Percentiles rank a stretch among this genome's conserved stretches.
phyloP scores from a whole-genome alignment of 352 stramenopile species.

The Elongisporangium undulatum region DNA sequence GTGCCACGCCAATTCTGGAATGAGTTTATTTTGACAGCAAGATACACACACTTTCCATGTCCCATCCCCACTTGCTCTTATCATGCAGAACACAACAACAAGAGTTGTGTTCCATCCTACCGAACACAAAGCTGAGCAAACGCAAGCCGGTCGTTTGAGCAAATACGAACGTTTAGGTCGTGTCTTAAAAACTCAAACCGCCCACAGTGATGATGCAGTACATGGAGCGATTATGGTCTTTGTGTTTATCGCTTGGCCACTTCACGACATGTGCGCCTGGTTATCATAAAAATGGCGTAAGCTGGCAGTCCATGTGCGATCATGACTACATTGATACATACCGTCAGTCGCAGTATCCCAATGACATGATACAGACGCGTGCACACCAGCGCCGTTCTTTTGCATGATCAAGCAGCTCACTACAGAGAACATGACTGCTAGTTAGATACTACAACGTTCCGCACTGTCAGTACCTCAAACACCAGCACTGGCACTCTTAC shows the following conservation, averaged over 20 bases:
- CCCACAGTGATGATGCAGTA: conserved; percentile 88
- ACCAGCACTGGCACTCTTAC: conserved; percentile 18
- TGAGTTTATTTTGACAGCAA: background rate
- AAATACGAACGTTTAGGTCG: background rate
- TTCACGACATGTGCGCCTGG: conserved; percentile 78
- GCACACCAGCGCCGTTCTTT: conserved; percentile 91
- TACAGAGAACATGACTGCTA: conserved; percentile 8
- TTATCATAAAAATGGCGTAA: background rate
- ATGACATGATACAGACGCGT: conserved; percentile 86
- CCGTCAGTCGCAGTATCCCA: conserved; percentile 91
- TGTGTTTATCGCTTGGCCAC: conserved; percentile 88
- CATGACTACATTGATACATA: conserved; percentile 4
- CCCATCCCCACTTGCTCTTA: background rate
- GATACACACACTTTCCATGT: background rate
- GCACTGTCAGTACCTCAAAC: background rate
- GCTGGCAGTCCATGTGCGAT: background rate
- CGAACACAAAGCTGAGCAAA: background rate
- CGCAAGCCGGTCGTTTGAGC: background rate
- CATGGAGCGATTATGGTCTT: conserved; percentile 87
- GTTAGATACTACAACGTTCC: conserved; percentile 5
- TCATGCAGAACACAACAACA: too few species aligned
- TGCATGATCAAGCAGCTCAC: conserved; percentile 92
- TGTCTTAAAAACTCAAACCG: conserved; percentile 68
- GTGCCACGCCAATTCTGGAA: background rate
- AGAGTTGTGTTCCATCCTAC: background rate